phyloP scores from a whole-genome alignment of 2,329 filamentous ascomycete genomes.

The Cryphonectria nitschkei region DNA sequence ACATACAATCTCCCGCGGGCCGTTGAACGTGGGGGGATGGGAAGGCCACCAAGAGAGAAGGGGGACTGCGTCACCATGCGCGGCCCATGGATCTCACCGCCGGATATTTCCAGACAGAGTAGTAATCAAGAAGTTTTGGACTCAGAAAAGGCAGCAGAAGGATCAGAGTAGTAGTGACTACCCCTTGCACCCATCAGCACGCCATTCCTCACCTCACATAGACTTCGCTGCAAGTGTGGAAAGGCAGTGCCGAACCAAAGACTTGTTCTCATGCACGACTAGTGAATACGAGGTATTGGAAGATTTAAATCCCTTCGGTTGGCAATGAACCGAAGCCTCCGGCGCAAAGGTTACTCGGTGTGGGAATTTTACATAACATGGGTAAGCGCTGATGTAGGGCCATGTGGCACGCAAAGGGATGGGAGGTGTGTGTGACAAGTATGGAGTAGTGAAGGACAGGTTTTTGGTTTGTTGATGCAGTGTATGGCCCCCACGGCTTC shows the following conservation, averaged over 20 bases:
- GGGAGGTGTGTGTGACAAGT: neutral
- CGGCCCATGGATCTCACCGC: neutral
- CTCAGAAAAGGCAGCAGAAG: neutral
- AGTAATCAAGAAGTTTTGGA: neutral
- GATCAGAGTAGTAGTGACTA: neutral
- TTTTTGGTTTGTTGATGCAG: neutral
- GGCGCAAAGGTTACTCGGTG: neutral
- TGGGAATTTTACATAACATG: neutral
- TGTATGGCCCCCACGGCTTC: neutral
- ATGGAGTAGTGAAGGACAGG: neutral
- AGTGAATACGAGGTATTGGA: neutral
- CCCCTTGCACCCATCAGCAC: neutral
- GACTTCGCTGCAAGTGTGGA: neutral
- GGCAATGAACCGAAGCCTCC: neutral
- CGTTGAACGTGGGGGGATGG: neutral
- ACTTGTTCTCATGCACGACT: neutral
- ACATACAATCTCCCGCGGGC: neutral
- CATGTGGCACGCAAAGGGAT: neutral
- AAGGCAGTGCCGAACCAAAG: neutral
- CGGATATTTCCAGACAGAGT: neutral
- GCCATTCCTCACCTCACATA: neutral
- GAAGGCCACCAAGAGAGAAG: neutral
- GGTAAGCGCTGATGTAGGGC: constrained; percentile 4
- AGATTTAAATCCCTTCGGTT: neutral
- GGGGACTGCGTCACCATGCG: neutral